These are phyloP conservation scores for Mycogone perniciosa DNA, from an alignment of 2,329 filamentous ascomycete genomes.

Conservation along the genomic window DNA sequence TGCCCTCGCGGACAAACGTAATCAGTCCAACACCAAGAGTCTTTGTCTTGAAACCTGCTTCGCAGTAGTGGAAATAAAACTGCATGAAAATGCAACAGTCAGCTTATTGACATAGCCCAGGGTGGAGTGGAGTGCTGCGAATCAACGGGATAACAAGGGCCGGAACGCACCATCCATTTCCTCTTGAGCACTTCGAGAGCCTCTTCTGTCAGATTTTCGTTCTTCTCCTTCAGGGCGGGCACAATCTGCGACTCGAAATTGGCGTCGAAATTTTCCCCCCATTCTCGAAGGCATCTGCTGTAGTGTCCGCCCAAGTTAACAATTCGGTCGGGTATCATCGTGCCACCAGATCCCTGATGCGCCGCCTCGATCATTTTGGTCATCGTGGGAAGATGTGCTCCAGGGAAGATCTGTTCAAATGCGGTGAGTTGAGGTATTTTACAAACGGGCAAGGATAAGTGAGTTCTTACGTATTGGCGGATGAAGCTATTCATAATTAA, in stretches of 20 bases:
- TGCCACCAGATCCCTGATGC: conserved; percentile 51
- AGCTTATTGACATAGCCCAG: no score
- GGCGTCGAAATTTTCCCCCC: conserved; percentile 56
- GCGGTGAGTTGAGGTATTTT: not conserved
- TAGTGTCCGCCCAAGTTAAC: conserved; percentile 73
- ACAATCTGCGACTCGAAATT: conserved; percentile 1
- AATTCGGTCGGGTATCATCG: conserved; percentile 58
- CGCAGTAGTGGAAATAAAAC: conserved; percentile 3
- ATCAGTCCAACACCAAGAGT: not conserved
- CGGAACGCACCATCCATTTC: conserved; percentile 2
- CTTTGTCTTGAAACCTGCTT: conserved; percentile 1
- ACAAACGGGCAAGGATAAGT: not conserved
- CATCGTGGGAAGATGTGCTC: conserved; percentile 60
- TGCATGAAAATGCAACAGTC: not conserved
- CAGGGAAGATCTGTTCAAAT: conserved; percentile 51
- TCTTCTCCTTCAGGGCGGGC: not conserved
- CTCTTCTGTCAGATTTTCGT: not conserved
- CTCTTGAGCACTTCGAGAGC: not conserved
- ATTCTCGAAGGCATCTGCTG: conserved; percentile 59
- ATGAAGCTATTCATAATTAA: conserved; percentile 1
- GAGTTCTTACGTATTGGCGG: conserved; percentile 1
- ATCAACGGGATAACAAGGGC: not conserved
- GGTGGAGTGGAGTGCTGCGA: no score
- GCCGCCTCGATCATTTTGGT: conserved; percentile 55
- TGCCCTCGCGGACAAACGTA: conserved; percentile 1